Percentiles rank a stretch among this genome's conserved stretches.
phyloP scores from a whole-genome alignment of 2,329 filamentous ascomycete genomes.

The Epichloe sylvatica region DNA sequence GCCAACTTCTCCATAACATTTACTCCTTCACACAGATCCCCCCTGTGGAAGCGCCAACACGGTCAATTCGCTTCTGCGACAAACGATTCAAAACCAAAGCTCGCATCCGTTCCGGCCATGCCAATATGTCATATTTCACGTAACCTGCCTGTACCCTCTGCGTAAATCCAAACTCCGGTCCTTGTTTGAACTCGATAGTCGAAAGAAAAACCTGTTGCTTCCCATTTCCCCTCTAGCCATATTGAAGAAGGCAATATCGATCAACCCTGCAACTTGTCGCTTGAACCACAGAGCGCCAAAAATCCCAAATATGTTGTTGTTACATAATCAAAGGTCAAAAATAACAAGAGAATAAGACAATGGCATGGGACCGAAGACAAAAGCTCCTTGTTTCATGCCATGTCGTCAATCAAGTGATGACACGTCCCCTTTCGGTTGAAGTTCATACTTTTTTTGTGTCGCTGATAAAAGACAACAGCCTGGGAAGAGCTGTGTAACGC shows the following conservation, averaged over 20 bases:
- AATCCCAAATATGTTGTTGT: conserved; percentile 14
- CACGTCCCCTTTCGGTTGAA: background rate
- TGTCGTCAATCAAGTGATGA: background rate
- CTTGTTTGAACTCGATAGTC: background rate
- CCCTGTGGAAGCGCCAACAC: background rate
- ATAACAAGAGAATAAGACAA: background rate
- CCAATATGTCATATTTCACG: conserved; percentile 9
- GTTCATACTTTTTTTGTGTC: background rate
- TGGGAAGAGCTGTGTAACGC: background rate
- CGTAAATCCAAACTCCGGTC: conserved; percentile 14
- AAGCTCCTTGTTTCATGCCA: background rate
- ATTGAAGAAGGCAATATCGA: background rate
- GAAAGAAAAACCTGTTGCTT: conserved; percentile 1
- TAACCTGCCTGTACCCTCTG: conserved; percentile 6
- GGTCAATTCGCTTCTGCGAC: background rate
- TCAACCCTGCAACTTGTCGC: conserved; percentile 3
- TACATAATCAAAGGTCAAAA: conserved; percentile 15
- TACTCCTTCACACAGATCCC: background rate
- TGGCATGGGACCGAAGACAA: background rate
- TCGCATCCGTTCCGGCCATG: conserved; percentile 1
- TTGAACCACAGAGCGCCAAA: conserved; percentile 5
- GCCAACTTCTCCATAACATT: background rate
- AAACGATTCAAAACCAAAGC: conserved; percentile 1
- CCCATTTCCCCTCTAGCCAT: background rate
- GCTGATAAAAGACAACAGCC: background rate